Evolutionary conservation across 2,329 filamentous ascomycete genomes (phyloP).

Genomic region (Aspergillus ustus): DNA sequence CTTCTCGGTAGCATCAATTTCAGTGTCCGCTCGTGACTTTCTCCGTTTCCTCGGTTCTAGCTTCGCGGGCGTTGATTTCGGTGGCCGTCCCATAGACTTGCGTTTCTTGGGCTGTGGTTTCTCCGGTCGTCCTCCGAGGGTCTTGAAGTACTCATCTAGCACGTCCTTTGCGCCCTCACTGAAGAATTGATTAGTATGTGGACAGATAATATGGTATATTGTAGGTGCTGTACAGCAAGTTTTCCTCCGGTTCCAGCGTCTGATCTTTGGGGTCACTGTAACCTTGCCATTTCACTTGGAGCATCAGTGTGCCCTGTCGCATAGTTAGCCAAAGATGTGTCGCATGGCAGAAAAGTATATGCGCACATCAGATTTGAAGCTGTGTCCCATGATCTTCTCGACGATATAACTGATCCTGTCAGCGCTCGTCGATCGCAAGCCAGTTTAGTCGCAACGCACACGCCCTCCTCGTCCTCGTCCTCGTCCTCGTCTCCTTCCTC

Average conservation of each 20-base stretch:
- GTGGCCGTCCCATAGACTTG: constrained; percentile 37
- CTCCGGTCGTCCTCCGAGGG: constrained; percentile 48
- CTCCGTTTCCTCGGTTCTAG: constrained; percentile 34
- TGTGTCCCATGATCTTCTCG: constrained; percentile 45
- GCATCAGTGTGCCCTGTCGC: constrained; percentile 41
- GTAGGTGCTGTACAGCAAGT: constrained; percentile 42
- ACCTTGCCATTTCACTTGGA: constrained; percentile 54
- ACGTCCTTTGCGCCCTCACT: constrained; percentile 47
- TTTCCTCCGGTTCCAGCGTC: constrained; percentile 53
- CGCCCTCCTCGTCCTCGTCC: constrained; percentile 40
- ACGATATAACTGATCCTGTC: constrained; percentile 43
- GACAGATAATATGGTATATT: neutral
- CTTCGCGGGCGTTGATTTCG: constrained; percentile 30
- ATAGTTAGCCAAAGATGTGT: constrained; percentile 24
- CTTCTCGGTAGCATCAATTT: constrained; percentile 21
- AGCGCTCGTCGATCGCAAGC: constrained; percentile 19
- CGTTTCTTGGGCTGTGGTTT: constrained; percentile 37
- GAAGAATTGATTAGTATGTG: constrained; percentile 24
- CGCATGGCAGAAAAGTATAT: neutral
- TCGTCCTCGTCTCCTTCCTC: constrained; percentile 29
- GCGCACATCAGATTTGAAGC: constrained; percentile 42
- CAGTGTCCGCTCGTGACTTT: constrained; percentile 29
- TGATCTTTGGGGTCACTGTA: constrained; percentile 49
- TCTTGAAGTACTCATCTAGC: constrained; percentile 47
- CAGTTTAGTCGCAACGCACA: constrained; percentile 33